These are phyloP conservation scores for Trichocomaceae sp. DNA, from an alignment of 2,329 filamentous ascomycete species.

Conservation along the genomic window DNA sequence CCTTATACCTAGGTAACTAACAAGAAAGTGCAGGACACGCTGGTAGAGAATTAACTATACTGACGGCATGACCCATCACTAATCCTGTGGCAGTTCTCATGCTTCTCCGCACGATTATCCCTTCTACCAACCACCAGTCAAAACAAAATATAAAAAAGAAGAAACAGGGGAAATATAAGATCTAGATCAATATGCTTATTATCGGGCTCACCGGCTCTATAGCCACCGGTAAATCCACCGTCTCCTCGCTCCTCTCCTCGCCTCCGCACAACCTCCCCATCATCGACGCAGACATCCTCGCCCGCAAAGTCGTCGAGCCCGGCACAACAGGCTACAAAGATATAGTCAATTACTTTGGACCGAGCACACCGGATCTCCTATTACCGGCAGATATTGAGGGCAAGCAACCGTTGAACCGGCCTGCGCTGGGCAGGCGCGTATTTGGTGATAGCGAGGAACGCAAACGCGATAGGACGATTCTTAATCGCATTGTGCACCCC, in stretches of 20 bases:
- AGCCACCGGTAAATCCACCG: constrained; percentile 95
- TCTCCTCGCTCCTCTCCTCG: constrained; percentile 72
- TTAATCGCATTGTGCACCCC: constrained; percentile 90
- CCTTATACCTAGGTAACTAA: too few species aligned
- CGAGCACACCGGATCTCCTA: constrained; percentile 79
- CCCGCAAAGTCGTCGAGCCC: constrained; percentile 88
- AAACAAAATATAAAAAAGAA: too few species aligned
- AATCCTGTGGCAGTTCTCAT: not conserved
- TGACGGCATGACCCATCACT: not conserved
- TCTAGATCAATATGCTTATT: constrained; percentile 62
- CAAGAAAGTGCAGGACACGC: too few species aligned
- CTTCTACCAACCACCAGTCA: too few species aligned
- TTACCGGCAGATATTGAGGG: constrained; percentile 49
- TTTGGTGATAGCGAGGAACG: constrained; percentile 72
- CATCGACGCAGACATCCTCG: constrained; percentile 88
- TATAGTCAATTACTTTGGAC: constrained; percentile 73
- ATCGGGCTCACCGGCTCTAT: constrained; percentile 96
- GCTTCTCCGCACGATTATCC: not conserved
- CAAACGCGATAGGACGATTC: constrained; percentile 62
- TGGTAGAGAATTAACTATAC: too few species aligned
- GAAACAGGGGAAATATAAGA: too few species aligned
- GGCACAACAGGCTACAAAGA: constrained; percentile 76
- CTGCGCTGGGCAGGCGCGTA: constrained; percentile 74
- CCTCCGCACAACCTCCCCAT: constrained; percentile 81
- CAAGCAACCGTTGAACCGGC: constrained; percentile 73